phyloP scores from a whole-genome alignment of 2,329 filamentous ascomycete species.

The Pezicula radicicola region DNA sequence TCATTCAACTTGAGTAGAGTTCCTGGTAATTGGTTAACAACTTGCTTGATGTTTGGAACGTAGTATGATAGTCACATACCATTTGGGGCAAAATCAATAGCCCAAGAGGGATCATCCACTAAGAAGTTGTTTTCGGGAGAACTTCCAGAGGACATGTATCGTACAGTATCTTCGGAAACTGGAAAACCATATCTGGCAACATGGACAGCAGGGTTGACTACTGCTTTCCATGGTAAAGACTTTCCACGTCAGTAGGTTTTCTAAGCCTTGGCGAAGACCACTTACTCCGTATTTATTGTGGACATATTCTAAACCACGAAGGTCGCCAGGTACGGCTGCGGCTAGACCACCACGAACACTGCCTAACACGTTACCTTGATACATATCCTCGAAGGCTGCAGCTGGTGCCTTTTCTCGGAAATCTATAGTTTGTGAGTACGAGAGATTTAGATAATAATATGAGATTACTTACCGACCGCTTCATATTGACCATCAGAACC shows the following conservation, averaged over 20 bases:
- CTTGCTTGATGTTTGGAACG: not conserved
- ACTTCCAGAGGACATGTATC: conserved; percentile 62
- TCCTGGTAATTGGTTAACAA: conserved; percentile 26
- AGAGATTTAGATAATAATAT: conserved; percentile 1
- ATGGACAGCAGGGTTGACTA: conserved; percentile 71
- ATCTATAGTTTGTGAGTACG: conserved; percentile 41
- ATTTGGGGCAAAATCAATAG: conserved; percentile 68
- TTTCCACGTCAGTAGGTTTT: conserved; percentile 17
- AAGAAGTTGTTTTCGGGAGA: conserved; percentile 51
- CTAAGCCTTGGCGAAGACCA: conserved; percentile 2
- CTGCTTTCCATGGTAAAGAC: conserved; percentile 63
- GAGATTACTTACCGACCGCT: conserved; percentile 48
- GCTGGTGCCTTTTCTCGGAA: conserved; percentile 87
- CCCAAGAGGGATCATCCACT: conserved; percentile 58
- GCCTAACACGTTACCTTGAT: conserved; percentile 61
- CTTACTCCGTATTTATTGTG: conserved; percentile 67
- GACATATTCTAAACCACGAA: conserved; percentile 76
- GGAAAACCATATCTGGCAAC: conserved; percentile 72
- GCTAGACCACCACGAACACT: conserved; percentile 73
- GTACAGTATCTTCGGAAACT: conserved; percentile 70
- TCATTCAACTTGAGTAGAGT: conserved; percentile 57
- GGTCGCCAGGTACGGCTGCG: conserved; percentile 68
- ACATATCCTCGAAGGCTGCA: conserved; percentile 83
- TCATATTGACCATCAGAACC: conserved; percentile 73
- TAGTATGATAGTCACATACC: conserved; percentile 27